A percentile compares a stretch with the other conserved stretches of the same genome.
phyloP scores from a whole-genome alignment of 768 basidiomycete species.

The Suillus ampliporus region DNA sequence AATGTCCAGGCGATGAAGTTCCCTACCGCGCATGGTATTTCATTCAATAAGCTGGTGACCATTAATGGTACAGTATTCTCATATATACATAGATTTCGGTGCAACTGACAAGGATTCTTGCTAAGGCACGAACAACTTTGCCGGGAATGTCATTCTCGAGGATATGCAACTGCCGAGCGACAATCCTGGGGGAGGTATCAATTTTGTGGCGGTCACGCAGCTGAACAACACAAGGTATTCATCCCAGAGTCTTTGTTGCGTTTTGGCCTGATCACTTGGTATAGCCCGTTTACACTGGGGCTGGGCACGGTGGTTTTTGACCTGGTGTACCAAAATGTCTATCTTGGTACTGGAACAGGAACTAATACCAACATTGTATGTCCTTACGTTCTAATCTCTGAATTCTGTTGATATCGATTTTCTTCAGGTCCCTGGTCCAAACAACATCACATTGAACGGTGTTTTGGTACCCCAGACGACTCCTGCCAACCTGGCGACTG shows the following conservation, averaged over 20 bases:
- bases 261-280: constrained; percentile 6
- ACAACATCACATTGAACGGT: constrained; percentile 64
- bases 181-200: constrained; percentile 68
- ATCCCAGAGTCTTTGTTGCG: not conserved
- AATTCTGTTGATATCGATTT: constrained; percentile 10
- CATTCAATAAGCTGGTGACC: constrained; percentile 64
- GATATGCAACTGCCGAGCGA: constrained; percentile 72
- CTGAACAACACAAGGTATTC: constrained; percentile 62
- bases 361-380: constrained; percentile 57
- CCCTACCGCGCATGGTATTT: constrained; percentile 67
- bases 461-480: constrained; percentile 58
- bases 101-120: constrained; percentile 9
- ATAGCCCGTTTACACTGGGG: constrained; percentile 69
- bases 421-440: constrained; percentile 54
- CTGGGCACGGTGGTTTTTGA: constrained; percentile 71
- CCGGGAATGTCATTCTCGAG: constrained; percentile 56
- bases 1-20: constrained; percentile 70
- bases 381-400: not conserved
- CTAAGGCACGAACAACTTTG: constrained; percentile 65
- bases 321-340: constrained; percentile 60
- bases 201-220: constrained; percentile 61
- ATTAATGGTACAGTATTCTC: constrained; percentile 52
- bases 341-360: constrained; percentile 61
- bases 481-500: constrained; percentile 47
- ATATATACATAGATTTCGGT: not conserved